Evolutionary conservation across 257 asterid species (phyloP), one percentile per base, ranked within the genome.

Genomic region (Phtheirospermum japonicum): DNA sequence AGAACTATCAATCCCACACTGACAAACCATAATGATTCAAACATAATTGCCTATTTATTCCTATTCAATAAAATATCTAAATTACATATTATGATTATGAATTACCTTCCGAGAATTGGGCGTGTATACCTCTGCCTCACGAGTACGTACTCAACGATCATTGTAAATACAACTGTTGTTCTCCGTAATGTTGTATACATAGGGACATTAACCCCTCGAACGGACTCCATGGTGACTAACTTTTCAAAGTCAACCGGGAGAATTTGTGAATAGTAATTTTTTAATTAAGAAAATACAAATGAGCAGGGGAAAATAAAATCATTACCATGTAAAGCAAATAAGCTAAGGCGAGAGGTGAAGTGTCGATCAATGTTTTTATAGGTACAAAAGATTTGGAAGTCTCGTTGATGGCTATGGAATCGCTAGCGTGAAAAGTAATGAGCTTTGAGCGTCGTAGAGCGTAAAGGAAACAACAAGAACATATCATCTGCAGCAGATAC

Each of bases 131-230:
- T 82, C 85, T 93, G 97, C 71, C 75, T 72, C 61, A 69, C 90
- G 8, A 93, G 92, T 67, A 87, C 68, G 73, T 82, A 93, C 78
- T 93, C 99, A 49, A 93, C 82, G 26, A 85, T 78, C 99, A 93
- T 93, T 48, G 99, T 93, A 67, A 93, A 89, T 54, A 89, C 99
- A 53, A 93, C 99, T 12, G 99, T 93, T 36, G 97, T 93, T 82
- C 99, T 89, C 73, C 99, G 76, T 57, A 93, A 77, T 65, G 99
- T 93, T 67, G 99, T 93, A 67, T 93, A 93, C 99, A 93, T 93
- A 50, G 99, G 99, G 59, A 93, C 97, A 82, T 93, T 93, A 65
- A 93, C 99, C 51, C 99, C 99, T 32, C 99, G 88, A 75, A 93
- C 96, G 67, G 99, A 93, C 87, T 93, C 99, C 99, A 93, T 93